Percentiles rank a stretch among this genome's conserved stretches.
Evolutionary conservation across 305 asterid species (phyloP).

Genomic region (Andrographis paniculata): DNA sequence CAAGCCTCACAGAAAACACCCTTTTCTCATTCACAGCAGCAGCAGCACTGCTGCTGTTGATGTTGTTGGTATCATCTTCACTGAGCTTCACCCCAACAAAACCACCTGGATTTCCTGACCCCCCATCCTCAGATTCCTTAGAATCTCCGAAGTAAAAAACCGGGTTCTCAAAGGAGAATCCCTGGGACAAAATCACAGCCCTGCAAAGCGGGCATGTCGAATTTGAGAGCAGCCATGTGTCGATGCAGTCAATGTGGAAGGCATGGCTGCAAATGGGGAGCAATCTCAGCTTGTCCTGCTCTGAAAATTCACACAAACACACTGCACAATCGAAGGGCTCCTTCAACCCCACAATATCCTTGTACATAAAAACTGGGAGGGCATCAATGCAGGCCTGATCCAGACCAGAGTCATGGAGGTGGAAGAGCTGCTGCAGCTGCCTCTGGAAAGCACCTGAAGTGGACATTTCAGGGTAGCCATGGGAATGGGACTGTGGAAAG

Average conservation of each 20-base stretch:
- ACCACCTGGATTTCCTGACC: conserved; percentile 18
- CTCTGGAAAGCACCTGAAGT: conserved; percentile 58
- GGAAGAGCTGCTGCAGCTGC: conserved; percentile 75
- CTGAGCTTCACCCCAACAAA: conserved; percentile 22
- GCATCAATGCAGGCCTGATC: conserved; percentile 77
- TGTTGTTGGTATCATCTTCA: conserved; percentile 21
- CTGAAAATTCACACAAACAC: conserved; percentile 74
- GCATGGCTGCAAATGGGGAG: conserved; percentile 90
- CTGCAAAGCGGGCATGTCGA: conserved; percentile 91
- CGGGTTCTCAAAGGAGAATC: conserved; percentile 47
- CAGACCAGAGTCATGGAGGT: conserved; percentile 76
- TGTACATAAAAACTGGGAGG: conserved; percentile 68
- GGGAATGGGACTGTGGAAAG: conserved; percentile 30
- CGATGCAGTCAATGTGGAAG: conserved; percentile 80
- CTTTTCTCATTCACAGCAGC: conserved; percentile 49
- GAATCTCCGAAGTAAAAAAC: conserved; percentile 40
- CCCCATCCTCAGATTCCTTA: conserved; percentile 37
- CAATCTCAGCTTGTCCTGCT: conserved; percentile 55
- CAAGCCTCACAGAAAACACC: conserved; percentile 71
- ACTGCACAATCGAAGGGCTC: conserved; percentile 95
- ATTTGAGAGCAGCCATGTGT: conserved; percentile 80
- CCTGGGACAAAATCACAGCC: conserved; percentile 54
- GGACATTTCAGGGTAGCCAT: conserved; percentile 33
- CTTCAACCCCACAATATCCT: conserved; percentile 54
- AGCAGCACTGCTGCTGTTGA: not conserved